phyloP scores from a whole-genome alignment of 176 grass and related monocot genomes.

The Puccinellia tenuiflora region DNA sequence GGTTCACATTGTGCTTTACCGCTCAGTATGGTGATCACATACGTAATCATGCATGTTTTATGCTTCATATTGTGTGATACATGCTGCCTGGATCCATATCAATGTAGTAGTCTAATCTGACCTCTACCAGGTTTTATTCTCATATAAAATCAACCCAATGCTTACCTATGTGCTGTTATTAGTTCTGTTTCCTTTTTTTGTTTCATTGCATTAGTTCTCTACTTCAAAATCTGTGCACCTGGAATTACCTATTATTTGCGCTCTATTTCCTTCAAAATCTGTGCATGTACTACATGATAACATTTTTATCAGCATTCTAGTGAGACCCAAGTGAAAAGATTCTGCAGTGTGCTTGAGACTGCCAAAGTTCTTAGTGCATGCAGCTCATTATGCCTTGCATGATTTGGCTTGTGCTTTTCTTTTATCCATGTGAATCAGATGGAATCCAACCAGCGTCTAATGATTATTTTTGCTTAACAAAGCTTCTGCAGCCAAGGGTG shows the following conservation, averaged over 20 bases:
- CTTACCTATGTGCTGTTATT: neutral
- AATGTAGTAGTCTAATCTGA: neutral
- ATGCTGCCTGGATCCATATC: neutral
- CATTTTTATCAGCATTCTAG: neutral
- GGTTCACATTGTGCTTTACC: too few species aligned
- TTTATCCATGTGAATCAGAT: neutral
- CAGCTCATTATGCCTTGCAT: neutral
- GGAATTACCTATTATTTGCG: too few species aligned
- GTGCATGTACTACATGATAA: neutral
- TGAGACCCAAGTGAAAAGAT: neutral
- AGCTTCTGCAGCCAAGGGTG: constrained; percentile 60
- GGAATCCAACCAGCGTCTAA: neutral
- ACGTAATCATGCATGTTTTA: neutral
- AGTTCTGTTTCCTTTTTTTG: neutral
- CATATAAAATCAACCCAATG: neutral
- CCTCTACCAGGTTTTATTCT: neutral
- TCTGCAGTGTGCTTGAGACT: neutral
- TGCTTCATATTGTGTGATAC: neutral
- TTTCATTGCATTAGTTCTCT: neutral
- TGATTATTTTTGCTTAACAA: constrained; percentile 21
- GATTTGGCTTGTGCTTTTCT: neutral
- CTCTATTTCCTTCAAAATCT: neutral
- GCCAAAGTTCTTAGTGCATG: neutral
- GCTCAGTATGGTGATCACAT: neutral
- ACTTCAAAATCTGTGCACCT: neutral